phyloP scores from a whole-genome alignment of 228 moss, liverwort and hornwort genomes.

The Sphagnum fallax region DNA sequence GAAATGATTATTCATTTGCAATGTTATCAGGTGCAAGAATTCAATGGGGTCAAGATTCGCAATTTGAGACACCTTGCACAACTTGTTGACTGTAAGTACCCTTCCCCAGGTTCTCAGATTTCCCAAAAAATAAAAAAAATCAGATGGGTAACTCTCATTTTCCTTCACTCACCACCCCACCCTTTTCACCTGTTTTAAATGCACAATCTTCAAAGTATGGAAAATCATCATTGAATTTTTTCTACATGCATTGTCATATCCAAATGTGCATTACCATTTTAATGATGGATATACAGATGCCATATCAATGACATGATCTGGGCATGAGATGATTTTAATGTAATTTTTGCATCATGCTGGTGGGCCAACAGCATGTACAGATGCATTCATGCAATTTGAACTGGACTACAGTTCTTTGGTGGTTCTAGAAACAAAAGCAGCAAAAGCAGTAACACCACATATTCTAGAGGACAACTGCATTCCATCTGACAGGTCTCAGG shows the following conservation, averaged over 20 bases:
- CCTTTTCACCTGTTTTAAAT: no score
- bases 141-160: no score
- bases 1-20: no score
- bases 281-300: not conserved
- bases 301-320: not conserved
- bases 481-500: slow-evolving; percentile 83
- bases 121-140: no score
- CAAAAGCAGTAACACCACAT: slow-evolving; percentile 54
- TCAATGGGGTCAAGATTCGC: slow-evolving; percentile 83
- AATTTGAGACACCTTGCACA: slow-evolving; percentile 88
- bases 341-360: not conserved
- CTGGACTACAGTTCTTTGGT: slow-evolving; percentile 87
- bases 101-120: not conserved
- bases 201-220: no score
- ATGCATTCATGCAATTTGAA: slow-evolving; percentile 78
- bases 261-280: no score
- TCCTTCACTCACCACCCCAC: no score
- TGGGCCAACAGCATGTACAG: slow-evolving; percentile 62
- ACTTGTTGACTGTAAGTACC: slow-evolving; percentile 73
- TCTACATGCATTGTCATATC: no score
- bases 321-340: not conserved
- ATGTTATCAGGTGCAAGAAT: slow-evolving; percentile 57
- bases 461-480: slow-evolving; percentile 86
- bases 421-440: slow-evolving; percentile 80
- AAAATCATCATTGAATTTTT: no score